Evolutionary conservation across 2,329 filamentous ascomycete species (phyloP).

Genomic region (Alternaria tenuissima): DNA sequence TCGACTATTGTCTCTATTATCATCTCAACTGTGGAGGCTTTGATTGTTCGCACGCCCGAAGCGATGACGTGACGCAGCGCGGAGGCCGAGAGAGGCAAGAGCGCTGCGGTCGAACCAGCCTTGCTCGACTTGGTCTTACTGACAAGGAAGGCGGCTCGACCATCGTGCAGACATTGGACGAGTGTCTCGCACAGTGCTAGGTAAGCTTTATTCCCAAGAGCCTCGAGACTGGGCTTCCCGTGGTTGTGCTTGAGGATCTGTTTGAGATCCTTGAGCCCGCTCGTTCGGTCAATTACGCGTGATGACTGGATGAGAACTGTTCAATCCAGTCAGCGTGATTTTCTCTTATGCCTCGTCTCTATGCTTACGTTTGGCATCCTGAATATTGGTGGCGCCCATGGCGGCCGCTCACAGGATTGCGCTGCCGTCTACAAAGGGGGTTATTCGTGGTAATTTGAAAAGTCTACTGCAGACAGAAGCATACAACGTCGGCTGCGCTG

Average conservation of each 20-base stretch:
- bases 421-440: conserved; percentile 12
- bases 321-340: conserved; percentile 15
- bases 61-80: conserved; percentile 76
- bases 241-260: conserved; percentile 64
- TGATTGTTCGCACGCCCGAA: conserved; percentile 72
- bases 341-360: background rate
- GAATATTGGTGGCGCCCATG: conserved; percentile 45
- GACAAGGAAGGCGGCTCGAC: conserved; percentile 70
- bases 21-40: conserved; percentile 78
- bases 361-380: conserved; percentile 47
- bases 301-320: conserved; percentile 43
- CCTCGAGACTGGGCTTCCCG: conserved; percentile 51
- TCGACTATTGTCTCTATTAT: conserved; percentile 85
- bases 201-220: conserved; percentile 77
- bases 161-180: conserved; percentile 72
- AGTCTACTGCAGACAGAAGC: background rate
- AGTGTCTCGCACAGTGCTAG: conserved; percentile 82
- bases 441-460: background rate
- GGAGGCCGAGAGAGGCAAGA: conserved; percentile 73
- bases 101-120: conserved; percentile 42
- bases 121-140: conserved; percentile 54
- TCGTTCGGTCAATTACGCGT: conserved; percentile 54
- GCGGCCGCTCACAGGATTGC: conserved; percentile 15
- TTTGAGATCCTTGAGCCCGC: conserved; percentile 64
- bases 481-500: background rate